Evolutionary conservation across 306 rosid species (phyloP).

Genomic region (Medicago lupulina): DNA sequence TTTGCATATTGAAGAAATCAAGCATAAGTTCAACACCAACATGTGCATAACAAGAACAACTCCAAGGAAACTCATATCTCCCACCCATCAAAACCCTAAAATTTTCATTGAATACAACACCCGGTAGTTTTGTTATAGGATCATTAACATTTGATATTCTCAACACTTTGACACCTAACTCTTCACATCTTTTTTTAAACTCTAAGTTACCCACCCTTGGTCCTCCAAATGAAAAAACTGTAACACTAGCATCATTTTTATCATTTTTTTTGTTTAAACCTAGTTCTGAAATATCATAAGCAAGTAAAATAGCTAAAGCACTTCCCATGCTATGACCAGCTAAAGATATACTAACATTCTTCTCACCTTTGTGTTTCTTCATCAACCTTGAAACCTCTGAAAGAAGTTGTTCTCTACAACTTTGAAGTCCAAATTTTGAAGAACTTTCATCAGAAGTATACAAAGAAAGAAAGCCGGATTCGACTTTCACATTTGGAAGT

Average conservation of each 20-base stretch:
- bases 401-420: slow-evolving; percentile 91
- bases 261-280: slow-evolving; percentile 52
- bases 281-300: slow-evolving; percentile 83
- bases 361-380: slow-evolving; percentile 63
- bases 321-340: slow-evolving; percentile 99
- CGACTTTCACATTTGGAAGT: slow-evolving; percentile 72
- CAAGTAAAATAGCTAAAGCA: slow-evolving; percentile 82
- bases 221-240: slow-evolving; percentile 89
- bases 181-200: slow-evolving; percentile 77
- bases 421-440: slow-evolving; percentile 60
- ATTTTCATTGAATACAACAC: slow-evolving; percentile 79
- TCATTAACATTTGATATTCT: slow-evolving; percentile 80
- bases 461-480: slow-evolving; percentile 75
- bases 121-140: slow-evolving; percentile 89
- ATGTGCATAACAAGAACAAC: slow-evolving; percentile 80
- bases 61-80: slow-evolving; percentile 62
- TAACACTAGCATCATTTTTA: slow-evolving; percentile 41
- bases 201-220: slow-evolving; percentile 83
- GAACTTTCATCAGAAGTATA: slow-evolving; percentile 77
- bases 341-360: slow-evolving; percentile 65
- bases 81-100: slow-evolving; percentile 84
- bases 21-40: slow-evolving; percentile 85
- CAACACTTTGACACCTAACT: slow-evolving; percentile 77
- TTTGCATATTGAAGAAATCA: slow-evolving; percentile 80
- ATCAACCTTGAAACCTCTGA: slow-evolving; percentile 71